A percentile compares a stretch with the other conserved stretches of the same genome.
phyloP scores from a whole-genome alignment of 768 basidiomycete genomes.

The Lactarius hengduanensis region DNA sequence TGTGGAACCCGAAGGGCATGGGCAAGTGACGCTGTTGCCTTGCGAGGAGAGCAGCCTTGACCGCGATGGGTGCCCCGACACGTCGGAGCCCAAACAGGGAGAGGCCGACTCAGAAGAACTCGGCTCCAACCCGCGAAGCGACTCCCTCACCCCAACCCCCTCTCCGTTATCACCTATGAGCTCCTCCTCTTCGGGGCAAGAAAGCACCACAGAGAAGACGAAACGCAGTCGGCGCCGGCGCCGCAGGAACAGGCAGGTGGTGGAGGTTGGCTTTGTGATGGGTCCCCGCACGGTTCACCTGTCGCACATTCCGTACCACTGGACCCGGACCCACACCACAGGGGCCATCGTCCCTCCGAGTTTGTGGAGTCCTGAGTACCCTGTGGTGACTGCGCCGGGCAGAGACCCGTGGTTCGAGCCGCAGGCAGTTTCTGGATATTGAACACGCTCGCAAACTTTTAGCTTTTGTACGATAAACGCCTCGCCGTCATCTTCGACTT shows the following conservation, averaged over 20 bases:
- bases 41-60: neutral
- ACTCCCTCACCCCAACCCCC: neutral
- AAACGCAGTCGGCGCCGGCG: neutral
- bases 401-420: neutral
- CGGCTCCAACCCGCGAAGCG: neutral
- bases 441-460: neutral
- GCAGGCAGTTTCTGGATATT: neutral
- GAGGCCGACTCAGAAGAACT: neutral
- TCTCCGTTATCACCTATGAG: neutral
- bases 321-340: neutral
- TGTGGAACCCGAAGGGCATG: neutral
- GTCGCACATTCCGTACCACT: neutral
- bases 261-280: neutral
- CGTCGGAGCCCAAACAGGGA: neutral
- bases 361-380: neutral
- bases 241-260: neutral
- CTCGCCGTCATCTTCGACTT: neutral
- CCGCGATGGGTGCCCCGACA: neutral
- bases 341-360: neutral
- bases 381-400: neutral
- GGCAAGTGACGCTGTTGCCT: neutral
- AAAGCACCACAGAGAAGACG: neutral
- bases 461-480: neutral
- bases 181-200: neutral
- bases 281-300: constrained; percentile 13